phyloP scores from a whole-genome alignment of 2,329 filamentous ascomycete genomes.

The Colletotrichum caudatum region DNA sequence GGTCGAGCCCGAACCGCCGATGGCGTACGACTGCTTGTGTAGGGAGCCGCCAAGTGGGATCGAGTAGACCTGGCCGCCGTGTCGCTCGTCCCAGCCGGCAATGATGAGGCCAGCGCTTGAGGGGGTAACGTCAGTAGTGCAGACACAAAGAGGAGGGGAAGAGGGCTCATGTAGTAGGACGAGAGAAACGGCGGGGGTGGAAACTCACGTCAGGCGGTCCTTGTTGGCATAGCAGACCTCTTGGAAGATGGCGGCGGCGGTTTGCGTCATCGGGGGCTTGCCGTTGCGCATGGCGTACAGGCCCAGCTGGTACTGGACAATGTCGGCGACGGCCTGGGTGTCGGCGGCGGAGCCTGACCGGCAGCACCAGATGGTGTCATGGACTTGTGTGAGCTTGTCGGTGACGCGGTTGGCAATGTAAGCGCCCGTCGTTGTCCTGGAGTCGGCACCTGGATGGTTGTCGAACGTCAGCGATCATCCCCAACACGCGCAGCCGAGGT shows the following conservation, averaged over 20 bases:
- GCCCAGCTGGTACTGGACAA: constrained; percentile 95
- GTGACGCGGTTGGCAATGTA: constrained; percentile 99
- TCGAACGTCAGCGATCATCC: neutral
- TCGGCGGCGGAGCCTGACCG: constrained; percentile 97
- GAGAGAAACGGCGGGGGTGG: too few species aligned
- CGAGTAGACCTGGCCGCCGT: constrained; percentile 97
- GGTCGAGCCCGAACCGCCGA: constrained; percentile 95
- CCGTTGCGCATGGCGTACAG: constrained; percentile 93
- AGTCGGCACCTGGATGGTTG: constrained; percentile 79
- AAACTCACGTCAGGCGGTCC: constrained; percentile 83
- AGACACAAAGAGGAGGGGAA: neutral
- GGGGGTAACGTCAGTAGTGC: constrained; percentile 1
- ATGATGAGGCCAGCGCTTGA: constrained; percentile 94
- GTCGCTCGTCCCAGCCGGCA: constrained; percentile 94
- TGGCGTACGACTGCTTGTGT: constrained; percentile 96
- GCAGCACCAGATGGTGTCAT: constrained; percentile 99
- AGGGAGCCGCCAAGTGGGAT: constrained; percentile 96
- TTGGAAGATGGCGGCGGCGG: constrained; percentile 95
- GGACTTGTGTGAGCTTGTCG: constrained; percentile 98
- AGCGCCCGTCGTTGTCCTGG: constrained; percentile 94
- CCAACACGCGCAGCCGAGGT: neutral
- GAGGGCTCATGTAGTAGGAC: too few species aligned
- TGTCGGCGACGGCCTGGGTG: constrained; percentile 97
- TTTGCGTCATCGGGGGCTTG: constrained; percentile 92
- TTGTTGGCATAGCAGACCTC: constrained; percentile 99